Evolutionary conservation across 306 rosid genomes (phyloP).

Genomic region (Dalbergia oliveri): DNA sequence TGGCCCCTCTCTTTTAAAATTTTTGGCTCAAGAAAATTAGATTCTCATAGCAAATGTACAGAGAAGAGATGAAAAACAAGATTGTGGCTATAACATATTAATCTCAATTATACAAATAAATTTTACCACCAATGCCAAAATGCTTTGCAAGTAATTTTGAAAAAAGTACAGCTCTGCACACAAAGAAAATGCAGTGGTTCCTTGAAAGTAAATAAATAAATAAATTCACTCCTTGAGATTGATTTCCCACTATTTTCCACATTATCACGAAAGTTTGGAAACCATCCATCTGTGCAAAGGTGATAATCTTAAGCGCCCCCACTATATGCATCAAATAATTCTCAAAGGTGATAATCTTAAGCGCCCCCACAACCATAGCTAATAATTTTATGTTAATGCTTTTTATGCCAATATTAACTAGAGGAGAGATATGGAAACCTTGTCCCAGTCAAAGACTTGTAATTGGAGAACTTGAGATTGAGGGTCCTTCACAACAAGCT

Average conservation of each 20-base stretch:
- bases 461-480: conserved; percentile 84
- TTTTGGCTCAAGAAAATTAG: conserved; percentile 2
- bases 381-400: neutral
- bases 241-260: neutral
- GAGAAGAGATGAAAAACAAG: neutral
- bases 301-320: neutral
- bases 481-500: conserved; percentile 85
- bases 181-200: conserved; percentile 15
- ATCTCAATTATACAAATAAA: neutral
- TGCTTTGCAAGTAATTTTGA: neutral
- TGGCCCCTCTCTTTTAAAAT: no score
- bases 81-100: neutral
- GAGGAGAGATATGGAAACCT: conserved; percentile 60
- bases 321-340: neutral
- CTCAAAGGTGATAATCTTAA: neutral
- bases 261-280: no score
- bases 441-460: conserved; percentile 96
- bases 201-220: neutral
- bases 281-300: neutral
- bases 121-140: conserved; percentile 5
- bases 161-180: neutral
- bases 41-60: neutral
- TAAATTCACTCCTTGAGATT: conserved; percentile 1
- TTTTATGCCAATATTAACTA: conserved; percentile 35
- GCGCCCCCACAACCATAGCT: neutral